phyloP scores from a whole-genome alignment of 192 early-diverging fungal genomes.

The Mortierella claussenii region DNA sequence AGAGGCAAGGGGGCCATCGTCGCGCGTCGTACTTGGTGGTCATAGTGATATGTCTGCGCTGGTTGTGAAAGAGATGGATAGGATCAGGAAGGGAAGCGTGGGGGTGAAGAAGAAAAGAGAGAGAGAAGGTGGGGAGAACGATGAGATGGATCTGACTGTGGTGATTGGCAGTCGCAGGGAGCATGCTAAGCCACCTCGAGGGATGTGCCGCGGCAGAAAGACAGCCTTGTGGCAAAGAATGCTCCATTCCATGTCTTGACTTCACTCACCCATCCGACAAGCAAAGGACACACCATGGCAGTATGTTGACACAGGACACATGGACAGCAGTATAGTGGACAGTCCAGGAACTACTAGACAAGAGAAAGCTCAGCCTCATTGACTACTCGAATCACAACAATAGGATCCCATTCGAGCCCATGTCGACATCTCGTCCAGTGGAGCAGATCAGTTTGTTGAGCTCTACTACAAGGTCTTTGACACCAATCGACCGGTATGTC shows the following conservation, averaged over 20 bases:
- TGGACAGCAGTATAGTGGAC: no score
- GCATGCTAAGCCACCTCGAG: not conserved
- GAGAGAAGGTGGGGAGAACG: not conserved
- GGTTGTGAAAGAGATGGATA: not conserved
- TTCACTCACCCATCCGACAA: not conserved
- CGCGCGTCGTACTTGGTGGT: constrained; percentile 55
- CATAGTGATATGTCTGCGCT: constrained; percentile 22
- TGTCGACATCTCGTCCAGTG: constrained; percentile 52
- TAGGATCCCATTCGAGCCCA: constrained; percentile 40
- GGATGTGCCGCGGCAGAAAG: not conserved
- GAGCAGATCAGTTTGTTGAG: constrained; percentile 62
- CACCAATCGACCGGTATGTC: constrained; percentile 54
- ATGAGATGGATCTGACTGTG: not conserved
- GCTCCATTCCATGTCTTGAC: not conserved
- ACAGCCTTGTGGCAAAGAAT: not conserved
- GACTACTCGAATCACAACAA: no score
- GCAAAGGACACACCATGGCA: constrained; percentile 5
- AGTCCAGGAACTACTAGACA: no score
- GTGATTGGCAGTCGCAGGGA: not conserved
- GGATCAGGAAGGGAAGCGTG: not conserved
- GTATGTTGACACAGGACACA: constrained; percentile 22
- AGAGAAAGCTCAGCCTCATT: not conserved
- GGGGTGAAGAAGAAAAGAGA: not conserved
- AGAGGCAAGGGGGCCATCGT: no score
- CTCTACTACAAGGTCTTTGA: constrained; percentile 59